These are phyloP conservation scores for Exophiala bonariae DNA, from an alignment of 2,329 filamentous ascomycete species.

Conservation along the genomic window DNA sequence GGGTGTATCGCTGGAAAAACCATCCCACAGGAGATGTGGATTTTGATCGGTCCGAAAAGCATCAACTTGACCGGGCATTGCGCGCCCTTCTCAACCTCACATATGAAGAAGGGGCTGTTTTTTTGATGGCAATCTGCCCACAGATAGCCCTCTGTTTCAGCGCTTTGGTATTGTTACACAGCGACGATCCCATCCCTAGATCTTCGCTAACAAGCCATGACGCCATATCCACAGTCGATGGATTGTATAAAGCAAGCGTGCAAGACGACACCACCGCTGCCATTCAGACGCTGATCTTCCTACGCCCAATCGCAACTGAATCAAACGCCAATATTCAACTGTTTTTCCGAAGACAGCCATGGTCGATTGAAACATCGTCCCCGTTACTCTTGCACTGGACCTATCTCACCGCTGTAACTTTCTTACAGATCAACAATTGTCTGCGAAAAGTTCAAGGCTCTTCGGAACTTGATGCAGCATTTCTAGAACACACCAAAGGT, in stretches of 20 bases:
- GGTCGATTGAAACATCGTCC: conserved; percentile 2
- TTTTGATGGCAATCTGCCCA: conserved; percentile 5
- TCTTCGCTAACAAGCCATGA: too few species aligned
- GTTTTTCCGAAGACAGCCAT: conserved; percentile 6
- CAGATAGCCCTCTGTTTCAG: conserved; percentile 8
- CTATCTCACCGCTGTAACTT: conserved; percentile 6
- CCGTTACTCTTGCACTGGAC: conserved; percentile 9
- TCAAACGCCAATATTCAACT: not conserved
- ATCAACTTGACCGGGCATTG: conserved; percentile 5
- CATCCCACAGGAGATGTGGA: conserved; percentile 7
- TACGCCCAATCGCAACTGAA: conserved; percentile 5
- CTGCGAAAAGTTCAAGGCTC: not conserved
- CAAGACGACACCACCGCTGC: not conserved
- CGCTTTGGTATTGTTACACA: conserved; percentile 6
- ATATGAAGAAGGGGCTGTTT: conserved; percentile 1
- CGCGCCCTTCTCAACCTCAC: conserved; percentile 6
- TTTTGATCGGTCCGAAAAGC: conserved; percentile 2
- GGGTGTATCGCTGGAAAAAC: conserved; percentile 3
- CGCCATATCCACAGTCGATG: not conserved
- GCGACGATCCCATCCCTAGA: not conserved
- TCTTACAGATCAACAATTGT: not conserved
- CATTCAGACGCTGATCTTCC: not conserved
- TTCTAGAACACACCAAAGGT: not conserved
- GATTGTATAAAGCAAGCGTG: not conserved
- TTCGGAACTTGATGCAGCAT: not conserved